Evolutionary conservation across 2,329 filamentous ascomycete genomes (phyloP).

Genomic region (Gaeumannomyces sp.): DNA sequence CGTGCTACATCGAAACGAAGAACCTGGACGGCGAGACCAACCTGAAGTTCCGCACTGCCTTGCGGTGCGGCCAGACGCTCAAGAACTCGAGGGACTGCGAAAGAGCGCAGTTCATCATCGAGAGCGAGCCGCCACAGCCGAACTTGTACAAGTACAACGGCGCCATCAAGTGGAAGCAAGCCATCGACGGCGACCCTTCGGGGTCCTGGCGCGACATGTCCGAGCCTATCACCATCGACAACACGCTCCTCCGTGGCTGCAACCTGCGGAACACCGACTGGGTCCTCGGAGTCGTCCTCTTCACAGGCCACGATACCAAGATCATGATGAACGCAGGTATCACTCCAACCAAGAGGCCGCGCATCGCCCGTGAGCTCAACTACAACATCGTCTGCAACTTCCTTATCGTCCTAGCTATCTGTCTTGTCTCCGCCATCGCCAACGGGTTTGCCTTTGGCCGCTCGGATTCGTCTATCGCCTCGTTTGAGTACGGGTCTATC

Average conservation of each 20-base stretch:
- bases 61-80: conserved; percentile 76
- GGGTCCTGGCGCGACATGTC: conserved; percentile 69
- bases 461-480: conserved; percentile 65
- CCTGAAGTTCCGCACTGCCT: conserved; percentile 84
- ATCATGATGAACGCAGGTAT: conserved; percentile 98
- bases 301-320: conserved; percentile 94
- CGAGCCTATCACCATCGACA: conserved; percentile 92
- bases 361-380: conserved; percentile 89
- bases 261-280: conserved; percentile 94
- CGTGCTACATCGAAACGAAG: conserved; percentile 97
- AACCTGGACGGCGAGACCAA: conserved; percentile 98
- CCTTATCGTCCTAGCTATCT: conserved; percentile 81
- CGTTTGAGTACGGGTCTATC: conserved; percentile 81
- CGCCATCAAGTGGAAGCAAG: conserved; percentile 80
- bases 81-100: conserved; percentile 92
- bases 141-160: conserved; percentile 96
- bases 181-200: conserved; percentile 52
- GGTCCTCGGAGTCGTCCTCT: conserved; percentile 86
- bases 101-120: conserved; percentile 75
- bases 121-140: conserved; percentile 85
- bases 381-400: conserved; percentile 98
- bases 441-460: conserved; percentile 79
- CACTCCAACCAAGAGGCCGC: conserved; percentile 87
- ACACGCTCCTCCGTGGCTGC: conserved; percentile 86
- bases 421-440: conserved; percentile 75